phyloP scores from a whole-genome alignment of 352 stramenopile species.

The Phytophthora lateralis region DNA sequence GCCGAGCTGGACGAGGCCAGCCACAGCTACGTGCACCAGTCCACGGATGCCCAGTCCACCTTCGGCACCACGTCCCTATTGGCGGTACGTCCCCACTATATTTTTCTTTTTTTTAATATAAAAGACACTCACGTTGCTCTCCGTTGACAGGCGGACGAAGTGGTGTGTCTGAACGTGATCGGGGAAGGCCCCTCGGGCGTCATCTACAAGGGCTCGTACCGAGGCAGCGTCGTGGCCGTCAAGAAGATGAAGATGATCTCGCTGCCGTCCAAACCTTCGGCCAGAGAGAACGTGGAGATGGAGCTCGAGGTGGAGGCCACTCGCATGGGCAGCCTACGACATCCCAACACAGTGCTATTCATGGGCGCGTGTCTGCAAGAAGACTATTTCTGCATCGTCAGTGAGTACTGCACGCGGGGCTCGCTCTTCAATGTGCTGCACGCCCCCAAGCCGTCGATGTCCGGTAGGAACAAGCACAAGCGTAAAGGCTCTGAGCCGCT shows the following conservation, averaged over 20 bases:
- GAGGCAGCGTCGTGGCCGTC: constrained; percentile 81
- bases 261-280: constrained; percentile 55
- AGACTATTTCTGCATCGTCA: constrained; percentile 97
- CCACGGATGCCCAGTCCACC: constrained; percentile 41
- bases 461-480: constrained; percentile 33
- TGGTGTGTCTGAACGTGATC: constrained; percentile 80
- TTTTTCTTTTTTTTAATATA: no score
- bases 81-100: constrained; percentile 43
- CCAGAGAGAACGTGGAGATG: constrained; percentile 80
- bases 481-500: constrained; percentile 33
- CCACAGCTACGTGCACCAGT: constrained; percentile 59
- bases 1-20: constrained; percentile 77
- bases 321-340: constrained; percentile 92
- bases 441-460: constrained; percentile 40
- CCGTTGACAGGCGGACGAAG: constrained; percentile 70
- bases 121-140: neutral
- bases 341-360: constrained; percentile 99
- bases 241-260: constrained; percentile 89
- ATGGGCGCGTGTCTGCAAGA: constrained; percentile 97
- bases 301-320: constrained; percentile 83
- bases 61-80: constrained; percentile 82
- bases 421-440: constrained; percentile 96
- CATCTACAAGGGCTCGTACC: constrained; percentile 88
- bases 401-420: constrained; percentile 93
- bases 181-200: constrained; percentile 79